These are phyloP conservation scores for Rubia balearica DNA, from an alignment of 305 asterid species.

Conservation along the genomic window DNA sequence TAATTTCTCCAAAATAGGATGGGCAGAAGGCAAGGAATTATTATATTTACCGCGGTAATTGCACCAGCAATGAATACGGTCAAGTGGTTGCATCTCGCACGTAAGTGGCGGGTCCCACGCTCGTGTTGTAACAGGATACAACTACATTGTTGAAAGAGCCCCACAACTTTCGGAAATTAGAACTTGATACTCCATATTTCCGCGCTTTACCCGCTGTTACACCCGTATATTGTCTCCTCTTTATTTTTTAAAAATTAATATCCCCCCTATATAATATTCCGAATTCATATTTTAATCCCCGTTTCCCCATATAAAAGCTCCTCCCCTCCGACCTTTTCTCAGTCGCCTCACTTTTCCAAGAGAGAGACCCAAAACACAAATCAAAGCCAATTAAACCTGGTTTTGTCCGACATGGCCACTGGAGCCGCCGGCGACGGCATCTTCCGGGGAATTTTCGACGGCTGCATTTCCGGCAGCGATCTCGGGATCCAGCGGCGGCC, in stretches of 20 bases:
- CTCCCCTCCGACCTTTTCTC: background rate
- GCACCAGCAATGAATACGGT: background rate
- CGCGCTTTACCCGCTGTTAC: slow-evolving; percentile 14
- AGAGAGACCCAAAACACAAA: background rate
- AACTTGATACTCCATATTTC: background rate
- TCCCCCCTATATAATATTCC: background rate
- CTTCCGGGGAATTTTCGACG: slow-evolving; percentile 47
- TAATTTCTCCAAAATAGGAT: background rate
- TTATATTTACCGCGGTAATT: background rate
- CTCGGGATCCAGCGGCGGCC: slow-evolving; percentile 49
- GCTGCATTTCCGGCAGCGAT: slow-evolving; percentile 58
- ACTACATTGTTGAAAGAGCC: background rate
- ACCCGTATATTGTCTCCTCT: background rate
- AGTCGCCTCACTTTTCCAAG: background rate
- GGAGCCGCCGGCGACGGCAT: slow-evolving; percentile 70
- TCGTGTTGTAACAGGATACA: background rate
- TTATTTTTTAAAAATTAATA: background rate
- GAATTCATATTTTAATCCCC: background rate
- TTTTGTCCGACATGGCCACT: slow-evolving; percentile 33
- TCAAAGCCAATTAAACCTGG: background rate
- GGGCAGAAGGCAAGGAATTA: background rate
- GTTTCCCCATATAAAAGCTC: background rate
- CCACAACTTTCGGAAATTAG: background rate
- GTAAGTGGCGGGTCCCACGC: background rate
- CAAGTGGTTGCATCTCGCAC: background rate